Evolutionary conservation across 1,284 basidiomycete species (phyloP).

Genomic region (Trametes polyzona): DNA sequence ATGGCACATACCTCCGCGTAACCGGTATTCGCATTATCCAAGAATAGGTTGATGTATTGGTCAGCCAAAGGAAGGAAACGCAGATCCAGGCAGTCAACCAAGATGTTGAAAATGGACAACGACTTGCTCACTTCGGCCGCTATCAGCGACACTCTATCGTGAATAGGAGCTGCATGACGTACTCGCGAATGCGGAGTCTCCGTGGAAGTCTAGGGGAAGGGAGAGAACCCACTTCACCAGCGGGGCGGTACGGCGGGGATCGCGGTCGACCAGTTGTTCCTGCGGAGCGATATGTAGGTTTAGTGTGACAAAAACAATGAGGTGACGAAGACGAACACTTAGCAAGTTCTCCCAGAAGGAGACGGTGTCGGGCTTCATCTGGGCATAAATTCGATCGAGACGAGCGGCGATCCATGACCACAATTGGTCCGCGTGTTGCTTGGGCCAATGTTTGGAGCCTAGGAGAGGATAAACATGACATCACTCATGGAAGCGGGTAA

Average conservation of each 20-base stretch:
- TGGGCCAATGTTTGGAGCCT: constrained; percentile 93
- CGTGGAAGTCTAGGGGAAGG: constrained; percentile 81
- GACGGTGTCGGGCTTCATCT: constrained; percentile 85
- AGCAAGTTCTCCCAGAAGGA: constrained; percentile 75
- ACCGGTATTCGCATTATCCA: constrained; percentile 77
- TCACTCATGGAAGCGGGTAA: background rate
- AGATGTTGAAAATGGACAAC: constrained; percentile 58
- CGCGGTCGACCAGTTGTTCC: constrained; percentile 73
- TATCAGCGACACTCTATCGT: constrained; percentile 16
- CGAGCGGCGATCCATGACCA: constrained; percentile 85
- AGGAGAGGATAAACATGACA: constrained; percentile 28
- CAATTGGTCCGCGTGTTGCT: constrained; percentile 57
- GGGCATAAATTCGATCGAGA: constrained; percentile 73
- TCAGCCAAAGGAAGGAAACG: constrained; percentile 71
- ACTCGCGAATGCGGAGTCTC: constrained; percentile 80
- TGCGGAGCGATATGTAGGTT: constrained; percentile 35
- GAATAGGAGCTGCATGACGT: constrained; percentile 33
- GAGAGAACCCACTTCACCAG: constrained; percentile 82
- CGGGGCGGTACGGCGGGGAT: constrained; percentile 83
- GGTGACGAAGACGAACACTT: constrained; percentile 44
- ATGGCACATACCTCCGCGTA: constrained; percentile 74
- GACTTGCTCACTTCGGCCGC: constrained; percentile 67
- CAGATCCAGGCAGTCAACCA: constrained; percentile 61
- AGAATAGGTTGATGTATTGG: constrained; percentile 72
- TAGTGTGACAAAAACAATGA: background rate